Conservation (phyloP, 1,139 yeast species). For the Nakaseomyces bracarensis region DNA sequence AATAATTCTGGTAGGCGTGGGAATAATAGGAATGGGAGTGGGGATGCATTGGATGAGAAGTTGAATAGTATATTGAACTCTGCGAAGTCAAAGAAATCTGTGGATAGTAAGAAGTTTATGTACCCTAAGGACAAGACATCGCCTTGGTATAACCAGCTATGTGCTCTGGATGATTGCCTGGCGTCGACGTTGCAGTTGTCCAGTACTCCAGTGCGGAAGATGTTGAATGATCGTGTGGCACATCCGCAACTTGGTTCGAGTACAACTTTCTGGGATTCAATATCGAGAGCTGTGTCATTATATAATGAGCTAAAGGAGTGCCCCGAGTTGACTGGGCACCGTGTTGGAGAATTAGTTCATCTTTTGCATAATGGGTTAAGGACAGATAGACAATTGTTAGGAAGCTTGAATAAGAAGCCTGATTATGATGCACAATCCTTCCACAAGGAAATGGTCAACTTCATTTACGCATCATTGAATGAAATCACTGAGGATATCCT, state of each 20-base stretch:
- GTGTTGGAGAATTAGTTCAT: conserved; percentile 39
- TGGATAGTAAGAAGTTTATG: neutral
- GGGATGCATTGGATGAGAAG: conserved; percentile 4
- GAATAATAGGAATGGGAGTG: neutral
- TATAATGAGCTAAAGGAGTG: conserved; percentile 37
- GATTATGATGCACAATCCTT: conserved; percentile 47
- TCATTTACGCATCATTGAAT: conserved; percentile 38
- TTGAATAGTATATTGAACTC: conserved; percentile 3
- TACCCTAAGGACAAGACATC: conserved; percentile 17
- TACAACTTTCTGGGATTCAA: conserved; percentile 38
- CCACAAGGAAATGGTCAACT: conserved; percentile 39
- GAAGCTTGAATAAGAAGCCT: conserved; percentile 42
- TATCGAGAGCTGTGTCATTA: conserved; percentile 38
- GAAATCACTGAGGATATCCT: conserved; percentile 43
- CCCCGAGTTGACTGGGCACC: conserved; percentile 35
- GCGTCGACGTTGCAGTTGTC: conserved; percentile 29
- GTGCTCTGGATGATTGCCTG: conserved; percentile 42
- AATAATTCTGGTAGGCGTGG: neutral
- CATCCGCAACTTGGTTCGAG: neutral
- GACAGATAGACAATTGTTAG: conserved; percentile 41
- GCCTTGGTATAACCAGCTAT: conserved; percentile 36
- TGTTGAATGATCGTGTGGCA: neutral
- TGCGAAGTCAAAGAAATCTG: neutral
- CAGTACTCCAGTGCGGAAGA: conserved; percentile 19
- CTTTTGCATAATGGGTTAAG: conserved; percentile 43